Evolutionary conservation across 2,329 filamentous ascomycete species (phyloP).

Genomic region (Colletotrichum sp.): DNA sequence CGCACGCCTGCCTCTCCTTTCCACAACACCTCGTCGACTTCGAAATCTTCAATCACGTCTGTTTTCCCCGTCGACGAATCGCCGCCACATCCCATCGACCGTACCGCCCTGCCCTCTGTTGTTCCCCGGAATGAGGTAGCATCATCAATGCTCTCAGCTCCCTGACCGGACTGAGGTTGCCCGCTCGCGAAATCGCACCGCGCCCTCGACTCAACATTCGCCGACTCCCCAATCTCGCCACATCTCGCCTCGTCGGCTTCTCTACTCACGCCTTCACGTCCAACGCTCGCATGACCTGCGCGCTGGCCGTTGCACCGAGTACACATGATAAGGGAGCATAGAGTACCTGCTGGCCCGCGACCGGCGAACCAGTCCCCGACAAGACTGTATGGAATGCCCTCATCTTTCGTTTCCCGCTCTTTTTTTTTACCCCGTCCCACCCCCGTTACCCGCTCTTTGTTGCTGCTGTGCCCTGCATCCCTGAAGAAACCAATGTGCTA

Average conservation of each 20-base stretch:
- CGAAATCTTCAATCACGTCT: neutral
- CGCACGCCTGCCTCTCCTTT: slow-evolving; percentile 3
- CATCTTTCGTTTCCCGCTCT: slow-evolving; percentile 10
- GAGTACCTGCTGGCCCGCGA: slow-evolving; percentile 63
- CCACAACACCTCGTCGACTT: neutral
- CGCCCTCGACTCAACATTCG: slow-evolving; percentile 11
- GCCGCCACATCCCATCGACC: neutral
- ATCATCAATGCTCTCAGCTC: slow-evolving; percentile 60
- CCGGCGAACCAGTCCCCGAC: slow-evolving; percentile 62
- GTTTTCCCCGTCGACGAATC: neutral
- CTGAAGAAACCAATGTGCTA: neutral
- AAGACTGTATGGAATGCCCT: slow-evolving; percentile 51
- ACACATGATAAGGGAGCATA: slow-evolving; percentile 59
- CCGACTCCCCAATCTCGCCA: slow-evolving; percentile 2
- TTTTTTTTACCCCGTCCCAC: slow-evolving; percentile 16
- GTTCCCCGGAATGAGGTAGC: slow-evolving; percentile 62
- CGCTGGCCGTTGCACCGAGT: slow-evolving; percentile 13
- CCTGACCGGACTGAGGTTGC: slow-evolving; percentile 61
- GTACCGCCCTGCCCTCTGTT: neutral
- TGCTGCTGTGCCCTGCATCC: slow-evolving; percentile 1
- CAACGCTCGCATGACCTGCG: slow-evolving; percentile 19
- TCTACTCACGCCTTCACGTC: neutral
- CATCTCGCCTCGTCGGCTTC: neutral
- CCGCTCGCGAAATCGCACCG: slow-evolving; percentile 16
- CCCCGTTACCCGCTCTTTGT: slow-evolving; percentile 4